A percentile compares a stretch with the other conserved stretches of the same genome.
These are phyloP conservation scores for Arabidopsis suecica DNA, from an alignment of 345 rosid species.

Conservation along the genomic window DNA sequence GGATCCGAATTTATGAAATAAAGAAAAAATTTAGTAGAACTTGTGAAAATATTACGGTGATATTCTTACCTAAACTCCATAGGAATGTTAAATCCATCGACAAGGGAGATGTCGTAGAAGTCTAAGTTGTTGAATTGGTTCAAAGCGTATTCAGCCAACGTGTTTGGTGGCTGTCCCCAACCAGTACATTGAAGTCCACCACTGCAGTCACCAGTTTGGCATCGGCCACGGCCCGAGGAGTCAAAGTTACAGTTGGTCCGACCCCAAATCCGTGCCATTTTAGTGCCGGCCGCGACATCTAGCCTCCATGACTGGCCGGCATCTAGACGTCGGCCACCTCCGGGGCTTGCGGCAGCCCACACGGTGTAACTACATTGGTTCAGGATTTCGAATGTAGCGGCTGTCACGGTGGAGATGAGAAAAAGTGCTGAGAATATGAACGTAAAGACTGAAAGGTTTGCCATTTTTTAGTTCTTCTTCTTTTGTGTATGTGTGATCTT, in stretches of 20 bases:
- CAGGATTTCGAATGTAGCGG: conserved; percentile 51
- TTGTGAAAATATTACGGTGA: neutral
- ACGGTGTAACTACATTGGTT: conserved; percentile 52
- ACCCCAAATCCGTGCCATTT: conserved; percentile 49
- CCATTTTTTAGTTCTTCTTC: conserved; percentile 20
- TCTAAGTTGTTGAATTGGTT: conserved; percentile 57
- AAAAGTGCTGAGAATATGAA: conserved; percentile 28
- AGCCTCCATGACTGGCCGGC: conserved; percentile 40
- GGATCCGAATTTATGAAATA: no score
- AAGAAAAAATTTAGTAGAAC: no score
- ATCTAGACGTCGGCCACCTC: conserved; percentile 44
- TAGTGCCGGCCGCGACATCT: conserved; percentile 39
- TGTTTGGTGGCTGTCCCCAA: conserved; percentile 64
- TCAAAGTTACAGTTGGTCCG: conserved; percentile 50
- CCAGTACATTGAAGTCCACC: conserved; percentile 53
- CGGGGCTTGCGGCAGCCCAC: conserved; percentile 61
- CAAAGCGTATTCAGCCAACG: conserved; percentile 64
- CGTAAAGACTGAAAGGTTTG: conserved; percentile 20
- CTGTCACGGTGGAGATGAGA: conserved; percentile 31
- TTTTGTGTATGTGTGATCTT: conserved; percentile 18
- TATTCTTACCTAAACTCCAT: conserved; percentile 47
- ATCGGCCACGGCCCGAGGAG: conserved; percentile 44
- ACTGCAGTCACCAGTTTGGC: conserved; percentile 64
- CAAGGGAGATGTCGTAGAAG: conserved; percentile 48
- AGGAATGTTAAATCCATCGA: conserved; percentile 49